Base-by-base conservation (phyloP, 176 grass and related monocot species). In the Oryza punctata region DNA sequence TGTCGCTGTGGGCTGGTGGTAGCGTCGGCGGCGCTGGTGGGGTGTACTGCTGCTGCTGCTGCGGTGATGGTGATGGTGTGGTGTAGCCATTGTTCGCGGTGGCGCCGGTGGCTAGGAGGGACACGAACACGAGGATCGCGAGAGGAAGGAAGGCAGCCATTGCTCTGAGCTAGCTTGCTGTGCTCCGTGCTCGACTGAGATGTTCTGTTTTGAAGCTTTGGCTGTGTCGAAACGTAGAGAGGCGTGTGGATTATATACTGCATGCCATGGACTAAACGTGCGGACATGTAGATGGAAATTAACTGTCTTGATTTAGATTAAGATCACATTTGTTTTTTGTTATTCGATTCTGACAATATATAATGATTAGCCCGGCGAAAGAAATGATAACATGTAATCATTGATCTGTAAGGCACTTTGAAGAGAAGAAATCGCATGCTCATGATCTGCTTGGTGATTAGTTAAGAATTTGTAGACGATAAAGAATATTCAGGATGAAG, bases 261-360 rank as follows among this genome's bases (percentile, higher is more conserved):
- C n/a, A 33, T 33, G 32, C 27, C 32, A 10, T 80, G 61, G 15
- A 7, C 41, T 65, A 43, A 72, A 91, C 89, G 81, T 91, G 89
- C 85, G 77, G 66, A 33, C 71, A 72, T 65, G 89, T 88, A 37
- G 60, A 79, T 46, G 50, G 77, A 2, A 43, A 43, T 3, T 43
- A 19, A 35, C 11, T 35, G 19, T 64, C 75, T 43, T 43, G 54
- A 63, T 66, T 44, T 65, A 75, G 52, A 19, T 14, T 1, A 15
- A 60, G 67, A 81, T 29, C 19, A 71, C 26, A 26, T 37, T 28
- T 12, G n/a, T 67, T 47, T 8, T 43, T 2, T 43, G 41, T 43
- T 21, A 43, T 43, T 43, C 10, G 10, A 44, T 70, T 12, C 38
- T 2, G 21, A 68, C 19, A 25, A 14, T 46, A 69, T 33, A 11